Conservation (phyloP, 2,329 filamentous ascomycete genomes). For the Ceratocystis lukuohia region DNA sequence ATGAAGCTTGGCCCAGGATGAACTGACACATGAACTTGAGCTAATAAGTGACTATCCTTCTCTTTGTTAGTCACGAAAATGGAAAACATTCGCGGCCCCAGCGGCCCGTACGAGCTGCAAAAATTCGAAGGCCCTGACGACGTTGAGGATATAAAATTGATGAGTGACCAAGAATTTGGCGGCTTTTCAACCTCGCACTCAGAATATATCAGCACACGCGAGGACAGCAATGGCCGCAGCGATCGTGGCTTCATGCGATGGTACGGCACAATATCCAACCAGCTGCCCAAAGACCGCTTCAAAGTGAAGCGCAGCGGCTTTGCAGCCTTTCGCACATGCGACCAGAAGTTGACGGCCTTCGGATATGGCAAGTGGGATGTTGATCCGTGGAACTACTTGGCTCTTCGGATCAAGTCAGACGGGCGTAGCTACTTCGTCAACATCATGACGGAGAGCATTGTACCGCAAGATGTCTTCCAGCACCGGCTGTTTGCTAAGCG, state of each 20-base stretch:
- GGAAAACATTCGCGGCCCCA: slow-evolving; percentile 54
- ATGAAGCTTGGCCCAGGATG: background rate
- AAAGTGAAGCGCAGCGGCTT: slow-evolving; percentile 70
- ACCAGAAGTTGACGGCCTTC: slow-evolving; percentile 66
- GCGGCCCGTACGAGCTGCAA: slow-evolving; percentile 50
- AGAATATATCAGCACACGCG: slow-evolving; percentile 39
- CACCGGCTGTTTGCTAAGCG: slow-evolving; percentile 70
- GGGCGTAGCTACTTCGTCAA: slow-evolving; percentile 90
- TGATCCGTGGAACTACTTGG: slow-evolving; percentile 77
- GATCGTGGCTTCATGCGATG: slow-evolving; percentile 53
- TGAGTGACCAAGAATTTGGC: slow-evolving; percentile 77
- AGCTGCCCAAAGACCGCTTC: slow-evolving; percentile 62
- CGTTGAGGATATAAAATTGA: slow-evolving; percentile 51
- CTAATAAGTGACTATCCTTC: background rate
- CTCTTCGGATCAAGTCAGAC: slow-evolving; percentile 77
- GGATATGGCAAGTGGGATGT: slow-evolving; percentile 79
- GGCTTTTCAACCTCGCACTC: slow-evolving; percentile 67
- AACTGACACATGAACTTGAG: too few relatives aligned
- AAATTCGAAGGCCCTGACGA: slow-evolving; percentile 42
- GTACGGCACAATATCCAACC: slow-evolving; percentile 75
- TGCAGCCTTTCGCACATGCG: slow-evolving; percentile 76
- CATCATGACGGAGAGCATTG: slow-evolving; percentile 84
- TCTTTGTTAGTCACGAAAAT: slow-evolving; percentile 45
- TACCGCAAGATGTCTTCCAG: slow-evolving; percentile 91
- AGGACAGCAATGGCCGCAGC: background rate